phyloP scores from a whole-genome alignment of 1,284 basidiomycete species.

The Fomitopsis palustris region DNA sequence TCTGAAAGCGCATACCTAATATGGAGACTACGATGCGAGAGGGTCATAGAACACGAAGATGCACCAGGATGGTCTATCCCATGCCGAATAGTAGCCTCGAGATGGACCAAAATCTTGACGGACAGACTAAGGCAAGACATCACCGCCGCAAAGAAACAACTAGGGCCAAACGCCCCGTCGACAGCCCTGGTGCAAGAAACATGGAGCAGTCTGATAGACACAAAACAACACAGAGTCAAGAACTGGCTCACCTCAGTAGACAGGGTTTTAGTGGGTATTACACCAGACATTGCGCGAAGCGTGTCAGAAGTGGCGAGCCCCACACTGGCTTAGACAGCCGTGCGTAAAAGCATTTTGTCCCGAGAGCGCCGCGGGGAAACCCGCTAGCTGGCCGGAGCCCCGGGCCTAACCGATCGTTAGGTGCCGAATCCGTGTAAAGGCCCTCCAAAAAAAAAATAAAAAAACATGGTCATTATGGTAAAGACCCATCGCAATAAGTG shows the following conservation, averaged over 20 bases:
- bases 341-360: background rate
- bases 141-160: background rate
- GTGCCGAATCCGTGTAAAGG: no score
- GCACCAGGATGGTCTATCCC: background rate
- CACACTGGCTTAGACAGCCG: background rate
- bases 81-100: background rate
- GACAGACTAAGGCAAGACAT: background rate
- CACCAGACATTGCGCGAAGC: background rate
- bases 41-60: background rate
- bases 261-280: background rate
- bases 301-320: background rate
- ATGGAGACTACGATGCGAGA: constrained; percentile 22
- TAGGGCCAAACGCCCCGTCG: background rate
- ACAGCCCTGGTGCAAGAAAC: background rate
- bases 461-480: no score
- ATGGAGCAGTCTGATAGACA: background rate
- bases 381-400: no score
- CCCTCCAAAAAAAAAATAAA: no score
- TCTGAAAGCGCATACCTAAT: constrained; percentile 28
- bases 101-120: background rate
- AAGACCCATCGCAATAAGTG: no score
- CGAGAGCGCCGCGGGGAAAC: no score
- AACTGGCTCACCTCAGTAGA: background rate
- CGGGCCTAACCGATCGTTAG: no score
- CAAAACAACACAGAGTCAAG: background rate